Base-by-base conservation (phyloP, 345 rosid species). In the Lumnitzera racemosa region DNA sequence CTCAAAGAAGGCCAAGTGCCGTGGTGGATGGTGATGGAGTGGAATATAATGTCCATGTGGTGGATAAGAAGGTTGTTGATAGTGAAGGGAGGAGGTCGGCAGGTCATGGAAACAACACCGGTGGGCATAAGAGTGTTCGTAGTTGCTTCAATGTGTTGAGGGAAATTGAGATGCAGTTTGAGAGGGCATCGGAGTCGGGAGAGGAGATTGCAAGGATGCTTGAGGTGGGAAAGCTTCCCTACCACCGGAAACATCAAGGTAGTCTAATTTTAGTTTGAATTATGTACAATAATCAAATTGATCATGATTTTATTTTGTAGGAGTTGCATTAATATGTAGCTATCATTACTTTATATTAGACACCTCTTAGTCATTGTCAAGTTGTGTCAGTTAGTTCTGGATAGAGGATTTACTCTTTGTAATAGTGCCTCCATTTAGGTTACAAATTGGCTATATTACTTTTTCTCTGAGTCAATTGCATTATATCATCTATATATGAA, bases 131-230 rank as follows among this genome's bases (percentile, higher is more conserved):
- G 77, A 81, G 75, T 68, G 68, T 82, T 1, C 78, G 76, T 53
- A 74, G 78, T 66, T 80, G 64, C 51, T 62, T 60, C 55, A 91
- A 88, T 46, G 90, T 85, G 41, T 84, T 82, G 3, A 68, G 57
- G 16, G 98, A 86, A 73, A 88, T 95, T 36, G 81, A 83, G 77
- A 20, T 46, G 69, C 94, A 79, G 59, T 90, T 95, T 47, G 78
- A 74, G 73, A 86, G 78, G 61, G 98, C 98, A 69, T 87, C 98
- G 1, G 91, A 84, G 57, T 78, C 80, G 4, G 99, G 96, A 51
- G 74, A 59, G 64, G 99, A 88, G 73, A 82, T 90, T 53, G 91
- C 96, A 7, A 72, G 75, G 76, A 69, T 95, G 81, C 99, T 95
- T 36, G 99, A 90, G 73, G 96, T 68, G 5, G 96, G 99, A 59